Evolutionary conservation across 1,139 yeast species (phyloP), one percentile per base, ranked within the genome.

Genomic region (Candida tunisiensis): DNA sequence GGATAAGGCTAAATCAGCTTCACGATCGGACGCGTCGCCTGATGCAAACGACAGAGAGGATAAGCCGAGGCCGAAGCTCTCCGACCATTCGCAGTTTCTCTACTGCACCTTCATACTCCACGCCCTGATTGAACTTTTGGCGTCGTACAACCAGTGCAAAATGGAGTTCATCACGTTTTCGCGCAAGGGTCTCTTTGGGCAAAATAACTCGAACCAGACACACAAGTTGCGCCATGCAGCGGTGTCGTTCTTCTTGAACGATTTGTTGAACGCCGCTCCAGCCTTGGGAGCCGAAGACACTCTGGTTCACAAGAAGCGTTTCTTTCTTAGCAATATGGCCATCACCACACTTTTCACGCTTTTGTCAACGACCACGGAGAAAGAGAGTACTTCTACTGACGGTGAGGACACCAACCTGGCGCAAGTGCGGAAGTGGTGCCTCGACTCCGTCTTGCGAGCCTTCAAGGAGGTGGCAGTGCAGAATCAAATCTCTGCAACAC

Each of bases 91-190:
- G 8, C 60, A 65, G 19, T 78, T 74, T 45, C 61, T 73, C 1
- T 73, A 77, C 41, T 69, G 71, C 30, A 64, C 77, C 26, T 79
- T 74, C 44, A 51, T 85, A 23, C 52, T 85, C 23, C 80, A 74
- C 40, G 53, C 69, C 0, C 50, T 83, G 21, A 62, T 74, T 1
- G 96, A 85, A 40, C 54, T 83, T 10, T 50, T 83, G 12, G 69
- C 74, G 2, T 77, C 93, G 1, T 85, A 83, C 49, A 75, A 74
- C 38, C 72, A 70, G 34, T 70, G 88, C 33, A 85, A 85, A 45
- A 61, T 78, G 29, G 94, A 82, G 41, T 78, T 85, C 42, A 55
- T 85, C 31, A 73, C 85, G 0, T 83, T 67, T 40, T 71, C 88
- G 3, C 74, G 72, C 44, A 70, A 70, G 49, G 50, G 56, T 27